phyloP scores from a whole-genome alignment of 441 rosid species.

The Corymbia citriodora region DNA sequence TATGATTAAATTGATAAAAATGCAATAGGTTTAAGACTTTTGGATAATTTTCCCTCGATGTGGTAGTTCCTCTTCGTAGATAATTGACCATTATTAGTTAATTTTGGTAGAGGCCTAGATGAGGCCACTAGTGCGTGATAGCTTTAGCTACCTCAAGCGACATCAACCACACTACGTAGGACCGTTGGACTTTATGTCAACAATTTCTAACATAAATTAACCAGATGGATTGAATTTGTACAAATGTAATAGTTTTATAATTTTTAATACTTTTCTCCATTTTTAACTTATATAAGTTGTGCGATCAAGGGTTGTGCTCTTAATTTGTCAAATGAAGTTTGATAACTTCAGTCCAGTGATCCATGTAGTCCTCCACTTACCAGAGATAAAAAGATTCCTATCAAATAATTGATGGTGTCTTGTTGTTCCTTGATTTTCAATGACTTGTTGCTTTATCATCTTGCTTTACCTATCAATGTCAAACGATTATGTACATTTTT shows the following conservation, averaged over 20 bases:
- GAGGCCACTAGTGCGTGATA: rapidly evolving
- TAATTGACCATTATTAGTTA: background rate
- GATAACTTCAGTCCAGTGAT: background rate
- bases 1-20: no score
- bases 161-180: no score
- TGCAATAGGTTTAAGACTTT: no score
- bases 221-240: no score
- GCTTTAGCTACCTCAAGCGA: background rate
- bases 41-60: background rate
- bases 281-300: background rate
- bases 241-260: no score
- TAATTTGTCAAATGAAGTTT: background rate
- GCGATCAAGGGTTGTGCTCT: background rate
- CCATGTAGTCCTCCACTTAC: background rate
- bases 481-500: background rate
- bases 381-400: background rate
- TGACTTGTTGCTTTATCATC: background rate
- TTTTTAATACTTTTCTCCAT: background rate
- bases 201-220: no score
- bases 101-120: background rate
- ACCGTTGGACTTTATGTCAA: no score
- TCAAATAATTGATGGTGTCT: background rate
- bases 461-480: background rate
- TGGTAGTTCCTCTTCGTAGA: background rate
- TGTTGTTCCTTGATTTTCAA: background rate